Percentiles rank a stretch among this genome's conserved stretches.
Conservation (phyloP, 768 basidiomycete genomes). For the Agaricus sinodeliciosus region DNA sequence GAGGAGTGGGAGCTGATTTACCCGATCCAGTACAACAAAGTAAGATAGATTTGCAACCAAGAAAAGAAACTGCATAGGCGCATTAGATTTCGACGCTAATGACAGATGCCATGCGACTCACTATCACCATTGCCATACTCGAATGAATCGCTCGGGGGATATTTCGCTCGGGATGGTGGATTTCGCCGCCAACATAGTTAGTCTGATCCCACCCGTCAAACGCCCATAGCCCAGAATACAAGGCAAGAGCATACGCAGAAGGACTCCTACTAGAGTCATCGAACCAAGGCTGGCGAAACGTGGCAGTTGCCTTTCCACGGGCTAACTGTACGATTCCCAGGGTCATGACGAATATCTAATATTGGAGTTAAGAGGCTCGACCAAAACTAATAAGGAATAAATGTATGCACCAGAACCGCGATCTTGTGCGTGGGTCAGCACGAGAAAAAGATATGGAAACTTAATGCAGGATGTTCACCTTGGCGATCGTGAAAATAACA, state of each 20-base stretch:
- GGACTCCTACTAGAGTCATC: conserved; percentile 69
- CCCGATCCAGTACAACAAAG: conserved; percentile 88
- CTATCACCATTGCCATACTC: conserved; percentile 83
- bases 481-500: conserved; percentile 83
- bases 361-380: neutral
- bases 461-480: conserved; percentile 39
- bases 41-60: conserved; percentile 83
- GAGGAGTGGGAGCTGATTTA: conserved; percentile 16
- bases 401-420: conserved; percentile 45
- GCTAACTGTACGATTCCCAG: conserved; percentile 74
- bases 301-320: conserved; percentile 63
- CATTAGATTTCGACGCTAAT: neutral
- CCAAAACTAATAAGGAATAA: neutral
- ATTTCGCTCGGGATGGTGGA: conserved; percentile 74
- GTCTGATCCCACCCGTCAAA: conserved; percentile 96
- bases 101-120: conserved; percentile 25
- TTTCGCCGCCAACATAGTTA: conserved; percentile 89
- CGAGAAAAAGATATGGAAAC: conserved; percentile 3
- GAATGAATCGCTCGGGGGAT: conserved; percentile 84
- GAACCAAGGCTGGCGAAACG: conserved; percentile 66
- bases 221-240: conserved; percentile 94
- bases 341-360: conserved; percentile 62
- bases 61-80: conserved; percentile 53
- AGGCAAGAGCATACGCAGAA: conserved; percentile 83
- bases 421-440: conserved; percentile 32